phyloP scores from a whole-genome alignment of 345 rosid species.

The Eucalyptus sp. region DNA sequence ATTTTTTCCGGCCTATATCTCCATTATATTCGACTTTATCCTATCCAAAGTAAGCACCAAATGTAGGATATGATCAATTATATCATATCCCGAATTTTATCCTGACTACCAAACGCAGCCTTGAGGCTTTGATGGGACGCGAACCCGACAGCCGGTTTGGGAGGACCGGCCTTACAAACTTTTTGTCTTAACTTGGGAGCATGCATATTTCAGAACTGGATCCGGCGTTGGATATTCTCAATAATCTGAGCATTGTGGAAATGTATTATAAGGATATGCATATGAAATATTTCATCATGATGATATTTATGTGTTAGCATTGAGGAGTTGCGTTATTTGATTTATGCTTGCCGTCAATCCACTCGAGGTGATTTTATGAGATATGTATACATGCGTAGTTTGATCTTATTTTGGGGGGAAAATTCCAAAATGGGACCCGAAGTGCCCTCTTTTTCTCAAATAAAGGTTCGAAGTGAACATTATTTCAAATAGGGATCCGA shows the following conservation, averaged over 20 bases:
- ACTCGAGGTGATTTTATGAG: neutral
- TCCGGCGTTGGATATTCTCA: neutral
- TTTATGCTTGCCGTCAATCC: neutral
- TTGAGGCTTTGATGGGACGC: neutral
- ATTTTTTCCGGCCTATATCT: no score
- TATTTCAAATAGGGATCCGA: no score
- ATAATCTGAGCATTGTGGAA: no score
- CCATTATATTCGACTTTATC: no score
- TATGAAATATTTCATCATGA: neutral
- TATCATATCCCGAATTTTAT: no score
- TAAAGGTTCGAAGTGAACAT: no score
- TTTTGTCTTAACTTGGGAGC: neutral
- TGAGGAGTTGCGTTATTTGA: neutral
- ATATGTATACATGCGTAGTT: fast-evolving
- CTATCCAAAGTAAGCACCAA: no score
- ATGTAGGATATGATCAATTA: no score
- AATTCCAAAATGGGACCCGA: no score
- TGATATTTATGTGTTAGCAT: neutral
- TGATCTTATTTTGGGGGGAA: neutral
- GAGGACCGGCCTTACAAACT: neutral
- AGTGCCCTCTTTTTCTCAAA: no score
- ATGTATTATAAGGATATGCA: no score
- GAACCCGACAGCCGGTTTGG: neutral
- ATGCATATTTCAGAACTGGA: neutral
- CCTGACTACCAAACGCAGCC: no score